Conservation (phyloP, 2,329 filamentous ascomycete species). For the Didymella exigua region DNA sequence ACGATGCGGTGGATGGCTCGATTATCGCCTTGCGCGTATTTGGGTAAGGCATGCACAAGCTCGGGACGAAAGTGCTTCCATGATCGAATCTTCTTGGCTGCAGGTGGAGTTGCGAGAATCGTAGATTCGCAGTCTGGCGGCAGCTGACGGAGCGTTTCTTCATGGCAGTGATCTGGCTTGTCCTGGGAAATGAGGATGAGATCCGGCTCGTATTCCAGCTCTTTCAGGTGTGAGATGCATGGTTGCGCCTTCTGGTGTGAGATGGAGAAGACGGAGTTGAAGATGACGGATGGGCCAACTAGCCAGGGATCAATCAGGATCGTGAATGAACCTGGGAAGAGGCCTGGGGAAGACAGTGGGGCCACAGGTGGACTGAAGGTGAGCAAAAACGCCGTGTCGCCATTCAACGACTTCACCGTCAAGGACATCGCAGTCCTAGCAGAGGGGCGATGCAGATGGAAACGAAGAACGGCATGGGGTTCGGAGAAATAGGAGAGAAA, state of each 20-base stretch:
- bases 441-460: slow-evolving; percentile 2
- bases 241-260: slow-evolving; percentile 61
- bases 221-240: slow-evolving; percentile 62
- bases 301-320: slow-evolving; percentile 77
- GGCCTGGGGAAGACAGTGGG: slow-evolving; percentile 45
- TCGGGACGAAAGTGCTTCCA: slow-evolving; percentile 71
- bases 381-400: slow-evolving; percentile 68
- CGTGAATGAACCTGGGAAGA: slow-evolving; percentile 59
- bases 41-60: slow-evolving; percentile 51
- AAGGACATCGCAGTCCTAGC: slow-evolving; percentile 60
- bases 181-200: slow-evolving; percentile 65
- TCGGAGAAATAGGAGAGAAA: slow-evolving; percentile 1
- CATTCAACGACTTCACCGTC: slow-evolving; percentile 67
- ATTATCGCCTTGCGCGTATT: slow-evolving; percentile 50
- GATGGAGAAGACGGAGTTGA: slow-evolving; percentile 66
- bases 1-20: slow-evolving; percentile 56
- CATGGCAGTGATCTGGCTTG: slow-evolving; percentile 73
- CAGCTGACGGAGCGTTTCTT: slow-evolving; percentile 70
- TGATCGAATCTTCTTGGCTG: slow-evolving; percentile 67
- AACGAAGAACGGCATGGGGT: slow-evolving; percentile 1
- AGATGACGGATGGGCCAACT: slow-evolving; percentile 63
- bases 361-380: slow-evolving; percentile 63
- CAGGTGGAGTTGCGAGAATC: slow-evolving; percentile 69
- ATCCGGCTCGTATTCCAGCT: slow-evolving; percentile 60
- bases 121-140: slow-evolving; percentile 60